phyloP scores from a whole-genome alignment of 1,284 basidiomycete species.

The Trametes sp. region DNA sequence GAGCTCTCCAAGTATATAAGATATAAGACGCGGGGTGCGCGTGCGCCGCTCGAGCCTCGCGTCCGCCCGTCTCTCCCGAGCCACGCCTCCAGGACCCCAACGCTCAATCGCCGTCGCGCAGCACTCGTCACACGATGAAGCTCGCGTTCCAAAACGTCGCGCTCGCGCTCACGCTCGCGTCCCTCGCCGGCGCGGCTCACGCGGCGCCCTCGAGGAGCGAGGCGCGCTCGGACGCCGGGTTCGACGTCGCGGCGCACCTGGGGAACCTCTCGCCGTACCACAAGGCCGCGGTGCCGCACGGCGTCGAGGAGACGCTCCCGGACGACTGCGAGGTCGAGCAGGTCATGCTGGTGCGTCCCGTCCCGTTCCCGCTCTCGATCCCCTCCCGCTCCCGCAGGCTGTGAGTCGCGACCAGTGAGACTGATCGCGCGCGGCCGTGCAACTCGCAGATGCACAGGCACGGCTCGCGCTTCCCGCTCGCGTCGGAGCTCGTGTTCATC shows the following conservation, averaged over 20 bases:
- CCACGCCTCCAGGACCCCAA: not conserved
- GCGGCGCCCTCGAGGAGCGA: not conserved
- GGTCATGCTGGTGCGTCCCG: constrained; percentile 47
- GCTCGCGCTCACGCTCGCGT: constrained; percentile 24
- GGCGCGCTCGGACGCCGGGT: not conserved
- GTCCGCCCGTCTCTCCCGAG: not conserved
- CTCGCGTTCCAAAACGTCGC: constrained; percentile 18
- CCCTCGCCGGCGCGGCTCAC: constrained; percentile 7
- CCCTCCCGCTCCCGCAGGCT: too few relatives aligned
- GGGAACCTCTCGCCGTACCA: constrained; percentile 50
- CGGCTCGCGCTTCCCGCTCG: constrained; percentile 48
- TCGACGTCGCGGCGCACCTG: constrained; percentile 36
- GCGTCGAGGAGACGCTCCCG: constrained; percentile 46
- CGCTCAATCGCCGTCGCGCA: not conserved
- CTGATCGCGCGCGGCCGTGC: too few relatives aligned
- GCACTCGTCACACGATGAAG: constrained; percentile 14
- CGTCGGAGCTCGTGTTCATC: constrained; percentile 45
- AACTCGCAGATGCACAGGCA: constrained; percentile 55
- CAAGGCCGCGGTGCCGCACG: constrained; percentile 44
- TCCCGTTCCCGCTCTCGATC: not conserved
- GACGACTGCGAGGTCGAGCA: constrained; percentile 53
- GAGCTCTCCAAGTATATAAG: too few relatives aligned
- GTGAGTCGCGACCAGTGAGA: too few relatives aligned
- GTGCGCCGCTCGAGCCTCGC: not conserved
- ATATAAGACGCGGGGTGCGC: not conserved